phyloP scores from a whole-genome alignment of 2,329 filamentous ascomycete species.

The Volutella citrinella region DNA sequence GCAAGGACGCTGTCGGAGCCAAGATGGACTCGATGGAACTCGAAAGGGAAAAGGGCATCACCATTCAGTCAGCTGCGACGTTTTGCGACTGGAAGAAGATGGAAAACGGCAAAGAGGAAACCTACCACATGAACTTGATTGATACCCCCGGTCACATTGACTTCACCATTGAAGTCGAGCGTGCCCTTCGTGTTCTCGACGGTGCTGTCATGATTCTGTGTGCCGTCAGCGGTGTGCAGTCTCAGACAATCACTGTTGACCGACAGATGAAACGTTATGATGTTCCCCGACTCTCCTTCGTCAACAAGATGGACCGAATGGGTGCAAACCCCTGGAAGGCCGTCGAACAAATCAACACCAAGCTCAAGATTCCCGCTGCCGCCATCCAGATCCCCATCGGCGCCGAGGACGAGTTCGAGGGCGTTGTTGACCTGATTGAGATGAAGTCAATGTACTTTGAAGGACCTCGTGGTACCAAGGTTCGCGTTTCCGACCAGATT shows the following conservation, averaged over 20 bases:
- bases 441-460: conserved; percentile 96
- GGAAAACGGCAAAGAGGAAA: conserved; percentile 79
- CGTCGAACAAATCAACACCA: conserved; percentile 94
- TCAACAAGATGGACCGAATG: conserved; percentile 99
- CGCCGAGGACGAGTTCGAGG: conserved; percentile 84
- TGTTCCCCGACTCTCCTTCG: conserved; percentile 89
- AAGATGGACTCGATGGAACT: conserved; percentile 99
- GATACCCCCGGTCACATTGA: conserved; percentile 98
- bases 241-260: conserved; percentile 96
- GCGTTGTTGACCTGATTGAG: conserved; percentile 86
- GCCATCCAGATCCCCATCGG: conserved; percentile 95
- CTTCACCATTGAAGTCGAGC: conserved; percentile 98
- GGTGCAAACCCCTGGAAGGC: conserved; percentile 97
- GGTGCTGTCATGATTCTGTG: conserved; percentile 98
- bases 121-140: conserved; percentile 97
- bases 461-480: conserved; percentile 73
- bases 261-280: conserved; percentile 99
- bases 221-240: conserved; percentile 94
- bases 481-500: conserved; percentile 75
- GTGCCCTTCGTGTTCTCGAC: conserved; percentile 89
- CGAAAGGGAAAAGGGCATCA: conserved; percentile 97
- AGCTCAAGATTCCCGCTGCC: conserved; percentile 88
- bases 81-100: conserved; percentile 96
- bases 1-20: conserved; percentile 89
- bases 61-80: conserved; percentile 95